Evolutionary conservation across 805 yeast genomes (phyloP).

Genomic region (Candida methanosorbosa): DNA sequence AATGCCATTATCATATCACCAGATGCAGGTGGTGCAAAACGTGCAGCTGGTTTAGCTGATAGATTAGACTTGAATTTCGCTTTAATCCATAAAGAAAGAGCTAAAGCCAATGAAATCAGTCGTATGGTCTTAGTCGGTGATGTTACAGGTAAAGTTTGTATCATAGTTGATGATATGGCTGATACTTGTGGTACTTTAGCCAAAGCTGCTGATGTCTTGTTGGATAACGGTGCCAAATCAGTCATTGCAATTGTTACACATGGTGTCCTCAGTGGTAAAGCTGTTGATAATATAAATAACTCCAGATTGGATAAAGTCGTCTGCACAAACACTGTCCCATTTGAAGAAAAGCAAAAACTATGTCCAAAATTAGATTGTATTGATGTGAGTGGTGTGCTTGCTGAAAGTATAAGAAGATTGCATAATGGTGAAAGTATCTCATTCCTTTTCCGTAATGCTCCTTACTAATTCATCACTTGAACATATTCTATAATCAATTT

Average conservation of each 20-base stretch:
- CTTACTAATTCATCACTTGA: slow-evolving; percentile 20
- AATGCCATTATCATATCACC: slow-evolving; percentile 84
- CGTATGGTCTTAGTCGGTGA: slow-evolving; percentile 96
- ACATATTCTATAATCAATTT: no score
- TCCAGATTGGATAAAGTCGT: slow-evolving; percentile 62
- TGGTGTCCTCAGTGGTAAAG: slow-evolving; percentile 85
- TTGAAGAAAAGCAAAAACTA: slow-evolving; percentile 47
- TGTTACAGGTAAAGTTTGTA: slow-evolving; percentile 73
- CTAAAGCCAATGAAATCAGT: slow-evolving; percentile 89
- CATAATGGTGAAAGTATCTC: slow-evolving; percentile 85
- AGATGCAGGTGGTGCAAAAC: slow-evolving; percentile 98
- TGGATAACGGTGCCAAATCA: slow-evolving; percentile 71
- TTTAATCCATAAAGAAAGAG: slow-evolving; percentile 92
- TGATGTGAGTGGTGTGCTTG: slow-evolving; percentile 66
- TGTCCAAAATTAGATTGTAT: slow-evolving; percentile 62
- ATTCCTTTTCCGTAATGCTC: slow-evolving; percentile 65
- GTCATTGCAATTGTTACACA: slow-evolving; percentile 95
- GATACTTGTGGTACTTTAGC: slow-evolving; percentile 97
- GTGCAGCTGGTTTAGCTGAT: slow-evolving; percentile 93
- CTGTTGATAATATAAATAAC: slow-evolving; percentile 61
- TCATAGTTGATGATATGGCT: slow-evolving; percentile 95
- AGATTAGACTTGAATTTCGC: slow-evolving; percentile 89
- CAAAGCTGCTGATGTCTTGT: slow-evolving; percentile 84
- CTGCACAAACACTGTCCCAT: slow-evolving; percentile 76
- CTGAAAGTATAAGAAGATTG: slow-evolving; percentile 76